phyloP scores from a whole-genome alignment of 768 basidiomycete genomes.

The Asterophora parasitica region DNA sequence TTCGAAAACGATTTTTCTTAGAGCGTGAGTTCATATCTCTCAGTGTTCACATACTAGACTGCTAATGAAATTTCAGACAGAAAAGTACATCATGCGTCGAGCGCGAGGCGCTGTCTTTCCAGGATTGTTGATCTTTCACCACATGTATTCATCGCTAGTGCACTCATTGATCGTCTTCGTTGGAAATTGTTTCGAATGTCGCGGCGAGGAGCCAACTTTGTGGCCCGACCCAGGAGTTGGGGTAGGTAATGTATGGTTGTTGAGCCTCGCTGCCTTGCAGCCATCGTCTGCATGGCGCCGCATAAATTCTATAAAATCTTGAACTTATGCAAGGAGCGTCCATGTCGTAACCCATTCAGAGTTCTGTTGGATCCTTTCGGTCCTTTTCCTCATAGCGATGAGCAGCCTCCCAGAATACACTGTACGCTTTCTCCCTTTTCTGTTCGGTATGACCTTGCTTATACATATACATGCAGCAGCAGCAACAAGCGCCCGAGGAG shows the following conservation, averaged over 20 bases:
- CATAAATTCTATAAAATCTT: too few relatives aligned
- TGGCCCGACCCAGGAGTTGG: background rate
- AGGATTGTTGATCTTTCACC: background rate
- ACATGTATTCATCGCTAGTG: too few relatives aligned
- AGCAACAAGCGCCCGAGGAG: constrained; percentile 5
- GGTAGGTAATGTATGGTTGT: too few relatives aligned
- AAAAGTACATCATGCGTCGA: background rate
- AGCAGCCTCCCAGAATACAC: background rate
- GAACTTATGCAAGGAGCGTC: too few relatives aligned
- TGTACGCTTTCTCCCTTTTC: background rate
- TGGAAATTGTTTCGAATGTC: too few relatives aligned
- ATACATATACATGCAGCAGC: background rate
- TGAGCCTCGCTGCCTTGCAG: background rate
- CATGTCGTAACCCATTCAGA: too few relatives aligned
- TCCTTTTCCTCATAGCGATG: too few relatives aligned
- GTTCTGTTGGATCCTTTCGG: too few relatives aligned
- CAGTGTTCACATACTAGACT: background rate
- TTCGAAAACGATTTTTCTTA: background rate
- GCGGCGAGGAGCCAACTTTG: too few relatives aligned
- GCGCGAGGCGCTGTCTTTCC: background rate
- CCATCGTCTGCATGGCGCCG: background rate
- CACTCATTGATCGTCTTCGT: too few relatives aligned
- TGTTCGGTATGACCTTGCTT: background rate
- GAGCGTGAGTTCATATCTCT: background rate
- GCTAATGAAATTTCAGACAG: background rate